Conservation (phyloP, 805 yeast species). For the Saccharomycopsis fermentans region DNA sequence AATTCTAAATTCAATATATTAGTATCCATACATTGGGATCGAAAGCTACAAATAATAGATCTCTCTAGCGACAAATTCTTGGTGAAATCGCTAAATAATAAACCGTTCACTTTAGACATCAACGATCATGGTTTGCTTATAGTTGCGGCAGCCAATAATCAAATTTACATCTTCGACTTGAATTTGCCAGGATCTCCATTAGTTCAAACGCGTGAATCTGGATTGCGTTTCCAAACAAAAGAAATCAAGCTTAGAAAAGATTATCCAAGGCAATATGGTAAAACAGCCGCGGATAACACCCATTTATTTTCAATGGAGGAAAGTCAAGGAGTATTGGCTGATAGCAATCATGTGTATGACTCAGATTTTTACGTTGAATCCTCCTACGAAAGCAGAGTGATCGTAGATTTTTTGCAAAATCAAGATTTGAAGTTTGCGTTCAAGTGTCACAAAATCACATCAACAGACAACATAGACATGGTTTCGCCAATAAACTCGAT, state of each 20-base stretch:
- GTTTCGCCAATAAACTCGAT: conserved; percentile 16
- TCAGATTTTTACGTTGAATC: conserved; percentile 12
- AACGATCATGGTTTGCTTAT: conserved; percentile 6
- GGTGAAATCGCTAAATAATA: not conserved
- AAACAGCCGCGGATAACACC: not conserved
- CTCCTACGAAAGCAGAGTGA: conserved; percentile 15
- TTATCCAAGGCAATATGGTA: not conserved
- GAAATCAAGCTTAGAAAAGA: conserved; percentile 6
- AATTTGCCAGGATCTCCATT: not conserved
- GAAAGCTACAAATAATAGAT: conserved; percentile 9
- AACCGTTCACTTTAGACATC: conserved; percentile 11
- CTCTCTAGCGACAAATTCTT: not conserved
- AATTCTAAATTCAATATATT: not conserved
- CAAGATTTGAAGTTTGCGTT: conserved; percentile 18
- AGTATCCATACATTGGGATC: conserved; percentile 14
- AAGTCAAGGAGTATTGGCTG: not conserved
- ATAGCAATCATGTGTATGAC: not conserved
- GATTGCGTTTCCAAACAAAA: conserved; percentile 12
- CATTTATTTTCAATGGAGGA: not conserved
- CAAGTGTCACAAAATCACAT: conserved; percentile 14
- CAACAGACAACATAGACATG: conserved; percentile 13
- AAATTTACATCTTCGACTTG: conserved; percentile 10
- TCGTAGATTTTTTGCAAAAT: conserved; percentile 12
- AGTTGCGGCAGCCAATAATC: conserved; percentile 5
- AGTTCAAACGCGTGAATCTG: conserved; percentile 12